These are phyloP conservation scores for Tylopilus sp. DNA, from an alignment of 768 basidiomycete species.

Conservation along the genomic window DNA sequence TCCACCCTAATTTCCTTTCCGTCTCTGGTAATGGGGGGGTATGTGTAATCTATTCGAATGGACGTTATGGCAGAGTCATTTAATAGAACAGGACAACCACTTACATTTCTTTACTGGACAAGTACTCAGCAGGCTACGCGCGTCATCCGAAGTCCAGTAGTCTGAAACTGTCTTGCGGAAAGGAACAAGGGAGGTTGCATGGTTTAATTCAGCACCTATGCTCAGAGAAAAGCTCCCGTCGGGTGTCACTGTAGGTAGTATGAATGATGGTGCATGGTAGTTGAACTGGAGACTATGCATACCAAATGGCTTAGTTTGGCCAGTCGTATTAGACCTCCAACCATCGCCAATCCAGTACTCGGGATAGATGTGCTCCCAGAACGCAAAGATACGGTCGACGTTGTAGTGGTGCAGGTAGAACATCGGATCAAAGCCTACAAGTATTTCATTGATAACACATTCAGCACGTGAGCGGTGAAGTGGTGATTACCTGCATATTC, in stretches of 20 bases:
- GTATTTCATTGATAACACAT: not conserved
- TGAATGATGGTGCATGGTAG: not conserved
- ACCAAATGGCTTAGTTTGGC: slow-evolving; percentile 5
- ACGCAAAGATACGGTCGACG: slow-evolving; percentile 18
- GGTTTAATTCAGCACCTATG: not conserved
- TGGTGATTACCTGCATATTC: slow-evolving; percentile 16
- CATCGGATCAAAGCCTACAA: slow-evolving; percentile 16
- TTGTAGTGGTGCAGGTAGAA: slow-evolving; percentile 21
- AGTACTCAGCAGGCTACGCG: slow-evolving; percentile 1
- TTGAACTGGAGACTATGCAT: not conserved
- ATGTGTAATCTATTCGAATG: slow-evolving; percentile 15
- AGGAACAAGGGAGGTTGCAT: slow-evolving; percentile 3
- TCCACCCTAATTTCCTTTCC: slow-evolving; percentile 9
- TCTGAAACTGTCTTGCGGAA: slow-evolving; percentile 5
- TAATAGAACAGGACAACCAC: not conserved
- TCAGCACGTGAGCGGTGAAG: not conserved
- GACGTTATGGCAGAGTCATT: not conserved
- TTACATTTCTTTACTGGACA: slow-evolving; percentile 4
- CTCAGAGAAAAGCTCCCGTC: slow-evolving; percentile 1
- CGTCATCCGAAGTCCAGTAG: slow-evolving; percentile 17
- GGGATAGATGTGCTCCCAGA: slow-evolving; percentile 22
- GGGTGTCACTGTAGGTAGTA: not conserved
- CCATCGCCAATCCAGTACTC: slow-evolving; percentile 13
- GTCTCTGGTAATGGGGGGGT: slow-evolving; percentile 13
- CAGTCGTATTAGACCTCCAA: slow-evolving; percentile 5